Conservation (phyloP, 805 yeast genomes). For the Metschnikowia baotianmanensis region DNA sequence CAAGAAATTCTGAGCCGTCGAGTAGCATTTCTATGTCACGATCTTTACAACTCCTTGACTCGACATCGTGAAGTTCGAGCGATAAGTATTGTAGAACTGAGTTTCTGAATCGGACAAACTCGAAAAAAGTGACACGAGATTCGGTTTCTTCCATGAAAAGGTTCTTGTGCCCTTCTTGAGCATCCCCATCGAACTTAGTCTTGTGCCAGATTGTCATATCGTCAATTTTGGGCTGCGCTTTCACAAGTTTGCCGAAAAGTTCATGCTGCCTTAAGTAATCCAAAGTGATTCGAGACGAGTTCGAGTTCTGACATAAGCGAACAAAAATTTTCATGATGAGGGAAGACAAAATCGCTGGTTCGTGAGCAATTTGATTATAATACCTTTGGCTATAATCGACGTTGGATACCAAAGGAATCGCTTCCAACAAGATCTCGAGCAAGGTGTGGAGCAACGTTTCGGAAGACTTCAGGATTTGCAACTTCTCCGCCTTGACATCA, state of each 20-base stretch:
- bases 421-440: conserved; percentile 46
- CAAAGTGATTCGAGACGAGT: conserved; percentile 52
- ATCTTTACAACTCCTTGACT: conserved; percentile 48
- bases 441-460: conserved; percentile 56
- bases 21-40: conserved; percentile 54
- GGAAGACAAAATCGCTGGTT: conserved; percentile 58
- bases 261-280: conserved; percentile 48
- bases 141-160: conserved; percentile 30
- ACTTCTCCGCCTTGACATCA: conserved; percentile 44
- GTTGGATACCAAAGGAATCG: conserved; percentile 43
- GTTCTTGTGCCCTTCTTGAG: conserved; percentile 29
- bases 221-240: conserved; percentile 54
- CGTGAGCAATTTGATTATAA: conserved; percentile 42
- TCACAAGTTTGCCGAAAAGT: conserved; percentile 51
- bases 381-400: conserved; percentile 34
- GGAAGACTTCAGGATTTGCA: conserved; percentile 45
- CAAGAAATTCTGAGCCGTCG: conserved; percentile 45
- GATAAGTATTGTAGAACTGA: conserved; percentile 63
- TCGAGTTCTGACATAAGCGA: conserved; percentile 55
- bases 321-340: conserved; percentile 59
- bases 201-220: conserved; percentile 54
- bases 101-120: conserved; percentile 62
- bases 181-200: conserved; percentile 41
- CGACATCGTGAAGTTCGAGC: conserved; percentile 64
- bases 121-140: conserved; percentile 52